phyloP scores from a whole-genome alignment of 2,329 filamentous ascomycete species.

The Fusarium sp. region DNA sequence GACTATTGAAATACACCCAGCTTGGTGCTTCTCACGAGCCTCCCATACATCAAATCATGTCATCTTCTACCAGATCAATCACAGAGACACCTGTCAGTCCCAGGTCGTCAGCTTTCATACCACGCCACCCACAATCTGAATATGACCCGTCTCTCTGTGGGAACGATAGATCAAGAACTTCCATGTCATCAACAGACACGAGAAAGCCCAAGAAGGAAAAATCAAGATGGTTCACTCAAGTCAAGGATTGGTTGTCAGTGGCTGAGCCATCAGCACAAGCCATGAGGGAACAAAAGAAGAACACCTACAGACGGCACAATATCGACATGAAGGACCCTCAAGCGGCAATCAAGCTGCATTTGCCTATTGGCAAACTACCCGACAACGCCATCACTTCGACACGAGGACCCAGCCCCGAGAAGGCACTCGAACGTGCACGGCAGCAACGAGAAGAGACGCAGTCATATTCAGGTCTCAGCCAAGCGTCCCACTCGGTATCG shows the following conservation, averaged over 20 bases:
- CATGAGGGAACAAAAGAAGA: slow-evolving; percentile 56
- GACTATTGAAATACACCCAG: no score
- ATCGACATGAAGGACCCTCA: slow-evolving; percentile 54
- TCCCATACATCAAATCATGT: slow-evolving; percentile 6
- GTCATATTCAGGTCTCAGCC: slow-evolving; percentile 40
- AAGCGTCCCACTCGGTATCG: slow-evolving; percentile 46
- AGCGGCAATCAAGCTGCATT: slow-evolving; percentile 56
- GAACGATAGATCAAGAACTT: slow-evolving; percentile 27
- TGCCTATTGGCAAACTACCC: slow-evolving; percentile 57
- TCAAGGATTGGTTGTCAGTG: slow-evolving; percentile 59
- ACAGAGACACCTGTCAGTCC: slow-evolving; percentile 9
- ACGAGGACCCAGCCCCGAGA: slow-evolving; percentile 57
- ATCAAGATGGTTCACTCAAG: slow-evolving; percentile 51
- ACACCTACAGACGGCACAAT: slow-evolving; percentile 55
- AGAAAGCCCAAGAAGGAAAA: slow-evolving; percentile 44
- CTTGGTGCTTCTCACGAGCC: background rate
- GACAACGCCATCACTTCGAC: slow-evolving; percentile 57
- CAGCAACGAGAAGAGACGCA: slow-evolving; percentile 45
- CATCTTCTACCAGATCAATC: slow-evolving; percentile 1
- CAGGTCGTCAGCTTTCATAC: slow-evolving; percentile 19
- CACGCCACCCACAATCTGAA: slow-evolving; percentile 33
- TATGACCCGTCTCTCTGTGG: slow-evolving; percentile 36
- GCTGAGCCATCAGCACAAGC: slow-evolving; percentile 62
- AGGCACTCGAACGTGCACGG: slow-evolving; percentile 49
- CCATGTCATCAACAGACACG: slow-evolving; percentile 11